Base-by-base conservation (phyloP, 352 stramenopile species). In the Phytophthora quininea region DNA sequence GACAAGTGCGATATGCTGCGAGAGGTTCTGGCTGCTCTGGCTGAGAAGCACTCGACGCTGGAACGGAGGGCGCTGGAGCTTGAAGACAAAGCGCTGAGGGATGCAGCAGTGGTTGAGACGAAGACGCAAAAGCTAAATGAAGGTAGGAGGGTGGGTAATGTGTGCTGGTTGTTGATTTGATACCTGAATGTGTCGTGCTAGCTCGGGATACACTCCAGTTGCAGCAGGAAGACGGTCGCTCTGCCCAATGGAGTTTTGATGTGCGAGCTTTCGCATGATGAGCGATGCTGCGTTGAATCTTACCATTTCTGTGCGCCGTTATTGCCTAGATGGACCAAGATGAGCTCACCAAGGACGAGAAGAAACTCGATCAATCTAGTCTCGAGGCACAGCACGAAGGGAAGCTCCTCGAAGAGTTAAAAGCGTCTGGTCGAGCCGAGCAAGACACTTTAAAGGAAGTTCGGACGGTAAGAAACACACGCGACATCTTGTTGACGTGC, bases 1-100 rank as follows among this genome's bases (percentile, higher is more conserved):
- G 61, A 78, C 15, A 75, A 71, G 38, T 77, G 73, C 57, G 35
- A 11, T 7, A 50, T 77, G 50, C 37, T 80, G 42, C 71, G 71
- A 30, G 50, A 65, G 1, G 55, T 80, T 35, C 50, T 80, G 12
- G 37, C 62, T 8, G 66, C 56, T 5, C 45, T 80, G 24, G 45
- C 42, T 11, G 58, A 74, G 45, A 80, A 77, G 47, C 61, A 62
- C 11, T 24, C 56, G 31, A 57, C 42, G 19, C 38, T 80, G 3
- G 73, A 80, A 40, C 53, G 68, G 27, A 56, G 15, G 11, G 69
- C 56, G 8, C 77, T 77, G 69, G 50, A 29, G 9, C 43, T 73
- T 48, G 73, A 77, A 67, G 73, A 80, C 32, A 61, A 58, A 47
- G 64, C 48, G 1, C 11, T 32, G 2, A 24, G 54, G 40, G 29